These are phyloP conservation scores for Rubia occidens DNA, from an alignment of 305 asterid species.

Conservation along the genomic window DNA sequence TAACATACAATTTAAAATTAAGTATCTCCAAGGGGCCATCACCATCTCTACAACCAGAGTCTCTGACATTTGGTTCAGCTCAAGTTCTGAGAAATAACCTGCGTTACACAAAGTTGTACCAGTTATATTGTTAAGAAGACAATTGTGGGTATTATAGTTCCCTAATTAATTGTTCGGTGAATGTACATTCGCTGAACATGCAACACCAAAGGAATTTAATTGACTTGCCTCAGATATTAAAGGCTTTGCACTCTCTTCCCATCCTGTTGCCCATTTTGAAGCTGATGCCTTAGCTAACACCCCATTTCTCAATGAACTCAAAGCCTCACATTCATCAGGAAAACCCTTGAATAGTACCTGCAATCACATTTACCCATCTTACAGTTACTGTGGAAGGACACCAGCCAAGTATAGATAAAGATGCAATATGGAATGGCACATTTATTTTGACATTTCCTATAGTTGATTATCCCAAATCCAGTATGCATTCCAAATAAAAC, in stretches of 20 bases:
- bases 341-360: conserved; percentile 86
- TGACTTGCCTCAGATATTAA: conserved; percentile 51
- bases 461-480: neutral
- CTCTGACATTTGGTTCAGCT: conserved; percentile 11
- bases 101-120: conserved; percentile 11
- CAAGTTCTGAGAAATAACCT: conserved; percentile 20
- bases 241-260: conserved; percentile 81
- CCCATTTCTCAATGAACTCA: conserved; percentile 53
- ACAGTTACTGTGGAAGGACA: neutral
- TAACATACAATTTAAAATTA: neutral
- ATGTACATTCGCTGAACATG: neutral
- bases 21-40: neutral
- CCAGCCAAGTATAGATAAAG: neutral
- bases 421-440: neutral
- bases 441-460: neutral
- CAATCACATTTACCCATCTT: conserved; percentile 11
- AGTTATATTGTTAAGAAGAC: neutral
- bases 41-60: neutral
- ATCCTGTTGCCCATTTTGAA: conserved; percentile 64
- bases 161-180: neutral
- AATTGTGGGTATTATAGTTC: neutral
- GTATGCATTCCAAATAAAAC: neutral
- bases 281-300: conserved; percentile 57
- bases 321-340: conserved; percentile 50
- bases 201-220: neutral